Evolutionary conservation across 768 basidiomycete genomes (phyloP).

Genomic region (Hericium rajendrae): DNA sequence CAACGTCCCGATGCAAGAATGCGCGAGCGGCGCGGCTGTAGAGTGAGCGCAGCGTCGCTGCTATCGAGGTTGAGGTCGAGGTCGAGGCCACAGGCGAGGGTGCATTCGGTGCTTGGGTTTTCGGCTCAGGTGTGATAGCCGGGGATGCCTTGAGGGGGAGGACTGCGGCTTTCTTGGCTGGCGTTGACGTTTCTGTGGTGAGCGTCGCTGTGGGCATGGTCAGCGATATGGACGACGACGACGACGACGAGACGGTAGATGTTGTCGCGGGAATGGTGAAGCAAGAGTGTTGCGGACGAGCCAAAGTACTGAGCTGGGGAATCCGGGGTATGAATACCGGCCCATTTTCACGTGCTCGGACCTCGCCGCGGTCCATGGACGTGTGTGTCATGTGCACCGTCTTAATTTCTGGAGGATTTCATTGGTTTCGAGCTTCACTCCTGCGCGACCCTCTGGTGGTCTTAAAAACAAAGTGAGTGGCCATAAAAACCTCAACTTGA

Average conservation of each 20-base stretch:
- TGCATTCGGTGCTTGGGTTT: not conserved
- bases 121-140: not conserved
- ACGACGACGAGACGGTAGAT: not conserved
- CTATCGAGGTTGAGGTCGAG: constrained; percentile 14
- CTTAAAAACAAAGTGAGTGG: not conserved
- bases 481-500: not conserved
- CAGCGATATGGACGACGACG: not conserved
- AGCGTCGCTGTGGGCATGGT: constrained; percentile 10
- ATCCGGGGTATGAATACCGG: not conserved
- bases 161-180: not conserved
- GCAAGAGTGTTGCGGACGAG: not conserved
- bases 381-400: not conserved
- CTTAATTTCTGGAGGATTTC: not conserved
- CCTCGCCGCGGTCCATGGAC: not conserved
- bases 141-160: constrained; percentile 3
- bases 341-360: not conserved
- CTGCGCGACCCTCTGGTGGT: no score
- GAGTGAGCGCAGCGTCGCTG: constrained; percentile 54
- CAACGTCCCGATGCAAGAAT: constrained; percentile 65
- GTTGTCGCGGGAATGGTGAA: not conserved
- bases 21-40: constrained; percentile 73
- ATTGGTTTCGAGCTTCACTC: not conserved
- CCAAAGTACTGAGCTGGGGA: not conserved
- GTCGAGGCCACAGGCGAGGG: not conserved
- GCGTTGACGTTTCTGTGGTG: constrained; percentile 1